Evolutionary conservation across 2,329 filamentous ascomycete genomes (phyloP).

Genomic region (Byssoonygena ceratinophila): DNA sequence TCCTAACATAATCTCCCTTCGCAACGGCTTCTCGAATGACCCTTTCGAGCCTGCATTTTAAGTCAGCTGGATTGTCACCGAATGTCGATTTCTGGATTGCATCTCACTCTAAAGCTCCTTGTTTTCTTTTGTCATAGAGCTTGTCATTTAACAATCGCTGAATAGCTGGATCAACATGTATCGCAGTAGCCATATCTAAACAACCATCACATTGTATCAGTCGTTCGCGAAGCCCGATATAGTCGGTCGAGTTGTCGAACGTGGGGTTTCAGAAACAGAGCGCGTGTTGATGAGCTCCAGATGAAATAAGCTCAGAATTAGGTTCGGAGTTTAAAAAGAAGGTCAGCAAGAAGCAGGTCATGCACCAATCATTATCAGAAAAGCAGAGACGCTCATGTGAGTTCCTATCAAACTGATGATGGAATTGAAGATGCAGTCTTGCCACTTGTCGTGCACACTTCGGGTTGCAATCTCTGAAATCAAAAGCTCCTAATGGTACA

Average conservation of each 20-base stretch:
- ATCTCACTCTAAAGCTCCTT: slow-evolving; percentile 85
- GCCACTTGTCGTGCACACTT: not conserved
- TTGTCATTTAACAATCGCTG: slow-evolving; percentile 92
- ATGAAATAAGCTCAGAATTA: not conserved
- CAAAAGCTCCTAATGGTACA: too few relatives aligned
- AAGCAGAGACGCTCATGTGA: not conserved
- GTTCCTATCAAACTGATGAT: not conserved
- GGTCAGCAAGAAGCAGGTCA: not conserved
- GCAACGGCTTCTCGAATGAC: slow-evolving; percentile 75
- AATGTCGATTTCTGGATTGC: not conserved
- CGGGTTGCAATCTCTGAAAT: not conserved
- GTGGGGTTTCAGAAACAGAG: not conserved
- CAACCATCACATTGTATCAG: not conserved
- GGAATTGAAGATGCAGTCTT: not conserved
- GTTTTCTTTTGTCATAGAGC: slow-evolving; percentile 96
- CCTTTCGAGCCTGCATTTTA: slow-evolving; percentile 61
- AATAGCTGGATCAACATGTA: slow-evolving; percentile 71
- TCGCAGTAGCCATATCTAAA: slow-evolving; percentile 12
- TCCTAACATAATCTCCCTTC: slow-evolving; percentile 64
- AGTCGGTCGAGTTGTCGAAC: not conserved
- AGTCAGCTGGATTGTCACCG: not conserved
- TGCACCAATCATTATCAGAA: not conserved
- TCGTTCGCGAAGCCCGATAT: not conserved
- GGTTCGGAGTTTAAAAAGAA: not conserved
- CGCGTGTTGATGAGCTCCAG: not conserved